Evolutionary conservation across 768 basidiomycete genomes (phyloP).

Genomic region (Russula compacta): DNA sequence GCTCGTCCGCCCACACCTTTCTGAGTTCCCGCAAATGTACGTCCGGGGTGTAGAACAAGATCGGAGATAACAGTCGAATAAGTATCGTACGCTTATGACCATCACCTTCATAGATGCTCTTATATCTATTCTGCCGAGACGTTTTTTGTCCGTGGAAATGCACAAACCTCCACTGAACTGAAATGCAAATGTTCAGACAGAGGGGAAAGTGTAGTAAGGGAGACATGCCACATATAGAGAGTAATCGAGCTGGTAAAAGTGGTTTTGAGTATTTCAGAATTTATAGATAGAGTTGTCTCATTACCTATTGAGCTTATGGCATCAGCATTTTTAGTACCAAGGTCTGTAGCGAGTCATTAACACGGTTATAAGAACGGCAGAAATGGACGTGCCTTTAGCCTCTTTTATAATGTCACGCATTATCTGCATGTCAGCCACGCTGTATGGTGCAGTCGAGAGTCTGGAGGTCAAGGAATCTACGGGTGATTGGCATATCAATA

Average conservation of each 20-base stretch:
- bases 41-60: slow-evolving; percentile 9
- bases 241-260: neutral
- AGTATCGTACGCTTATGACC: neutral
- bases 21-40: slow-evolving; percentile 8
- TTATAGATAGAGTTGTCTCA: neutral
- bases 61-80: neutral
- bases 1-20: slow-evolving; percentile 6
- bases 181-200: neutral
- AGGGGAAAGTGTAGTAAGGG: neutral
- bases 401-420: slow-evolving; percentile 5
- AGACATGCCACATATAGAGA: slow-evolving; percentile 1
- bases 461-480: slow-evolving; percentile 8
- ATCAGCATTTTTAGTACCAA: neutral
- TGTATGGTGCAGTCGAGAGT: slow-evolving; percentile 4
- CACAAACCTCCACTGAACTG: slow-evolving; percentile 3
- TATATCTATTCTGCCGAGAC: slow-evolving; percentile 1
- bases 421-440: neutral
- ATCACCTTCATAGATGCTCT: neutral
- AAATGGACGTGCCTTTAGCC: neutral
- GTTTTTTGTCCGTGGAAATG: slow-evolving; percentile 10
- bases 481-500: neutral
- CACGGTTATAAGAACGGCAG: neutral
- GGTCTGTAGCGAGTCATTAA: neutral
- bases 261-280: neutral
- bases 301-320: slow-evolving; percentile 6